A percentile compares a stretch with the other conserved stretches of the same genome.
phyloP scores from a whole-genome alignment of 1,284 basidiomycete genomes.

The Lignosus rhinocerotis region DNA sequence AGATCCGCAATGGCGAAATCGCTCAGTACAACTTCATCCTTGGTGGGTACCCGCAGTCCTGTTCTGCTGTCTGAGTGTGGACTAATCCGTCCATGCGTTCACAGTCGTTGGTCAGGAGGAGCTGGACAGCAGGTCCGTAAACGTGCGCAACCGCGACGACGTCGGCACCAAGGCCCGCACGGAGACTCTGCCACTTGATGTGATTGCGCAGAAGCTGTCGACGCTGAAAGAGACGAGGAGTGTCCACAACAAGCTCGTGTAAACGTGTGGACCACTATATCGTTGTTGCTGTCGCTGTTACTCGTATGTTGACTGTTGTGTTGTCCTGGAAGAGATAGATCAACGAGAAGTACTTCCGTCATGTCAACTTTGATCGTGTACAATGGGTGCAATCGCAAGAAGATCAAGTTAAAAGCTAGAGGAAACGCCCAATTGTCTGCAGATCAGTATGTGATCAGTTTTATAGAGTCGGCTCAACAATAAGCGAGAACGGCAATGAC shows the following conservation, averaged over 20 bases:
- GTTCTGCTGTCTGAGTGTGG: background rate
- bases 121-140: slow-evolving; percentile 82
- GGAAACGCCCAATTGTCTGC: too few species aligned
- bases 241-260: slow-evolving; percentile 55
- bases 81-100: background rate
- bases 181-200: slow-evolving; percentile 67
- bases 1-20: slow-evolving; percentile 91
- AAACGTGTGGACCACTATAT: background rate
- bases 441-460: too few species aligned
- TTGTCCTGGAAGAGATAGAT: background rate
- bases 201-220: slow-evolving; percentile 64
- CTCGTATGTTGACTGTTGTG: background rate
- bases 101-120: slow-evolving; percentile 95
- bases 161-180: slow-evolving; percentile 78
- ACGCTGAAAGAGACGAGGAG: slow-evolving; percentile 63
- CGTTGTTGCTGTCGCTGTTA: background rate
- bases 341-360: background rate
- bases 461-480: too few species aligned
- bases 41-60: slow-evolving; percentile 54
- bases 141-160: slow-evolving; percentile 94
- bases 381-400: background rate
- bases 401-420: too few species aligned
- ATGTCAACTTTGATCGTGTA: background rate
- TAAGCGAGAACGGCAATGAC: too few species aligned
- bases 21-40: slow-evolving; percentile 98